phyloP scores from a whole-genome alignment of 2,329 filamentous ascomycete species.

The Neospermospora avenae region DNA sequence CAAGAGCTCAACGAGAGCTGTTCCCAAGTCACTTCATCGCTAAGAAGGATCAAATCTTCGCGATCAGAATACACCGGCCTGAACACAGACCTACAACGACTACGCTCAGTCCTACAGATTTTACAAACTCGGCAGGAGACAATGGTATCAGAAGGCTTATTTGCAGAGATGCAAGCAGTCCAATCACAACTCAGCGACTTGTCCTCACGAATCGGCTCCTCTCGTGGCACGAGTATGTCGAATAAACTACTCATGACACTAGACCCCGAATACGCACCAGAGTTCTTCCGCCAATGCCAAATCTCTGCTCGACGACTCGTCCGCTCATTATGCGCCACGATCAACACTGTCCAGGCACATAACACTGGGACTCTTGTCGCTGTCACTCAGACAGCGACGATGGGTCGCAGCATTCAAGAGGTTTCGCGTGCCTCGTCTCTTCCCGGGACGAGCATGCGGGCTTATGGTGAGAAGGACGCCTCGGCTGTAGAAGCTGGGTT shows the following conservation, averaged over 20 bases:
- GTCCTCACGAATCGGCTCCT: not conserved
- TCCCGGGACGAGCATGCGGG: conserved; percentile 5
- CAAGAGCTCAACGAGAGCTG: not conserved
- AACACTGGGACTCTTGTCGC: not conserved
- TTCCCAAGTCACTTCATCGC: not conserved
- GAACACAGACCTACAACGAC: conserved; percentile 10
- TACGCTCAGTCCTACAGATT: not conserved
- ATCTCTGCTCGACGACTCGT: conserved; percentile 3
- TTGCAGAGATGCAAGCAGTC: not conserved
- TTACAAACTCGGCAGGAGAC: not conserved
- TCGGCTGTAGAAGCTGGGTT: not conserved
- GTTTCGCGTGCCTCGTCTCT: not conserved
- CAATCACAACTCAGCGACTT: conserved; percentile 1
- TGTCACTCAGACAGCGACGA: conserved; percentile 1
- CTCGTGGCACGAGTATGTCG: not conserved
- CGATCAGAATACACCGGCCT: conserved; percentile 1
- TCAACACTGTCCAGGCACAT: conserved; percentile 5
- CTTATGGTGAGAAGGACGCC: not conserved
- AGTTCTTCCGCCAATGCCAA: conserved; percentile 13
- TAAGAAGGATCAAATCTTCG: not conserved
- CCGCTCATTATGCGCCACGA: conserved; percentile 12
- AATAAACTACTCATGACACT: conserved; percentile 4
- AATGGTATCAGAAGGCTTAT: not conserved
- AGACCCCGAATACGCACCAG: conserved; percentile 2
- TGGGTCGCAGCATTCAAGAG: conserved; percentile 8